These are phyloP conservation scores for Oryza coarctata DNA, from an alignment of 176 grass and related monocot genomes.

Conservation along the genomic window DNA sequence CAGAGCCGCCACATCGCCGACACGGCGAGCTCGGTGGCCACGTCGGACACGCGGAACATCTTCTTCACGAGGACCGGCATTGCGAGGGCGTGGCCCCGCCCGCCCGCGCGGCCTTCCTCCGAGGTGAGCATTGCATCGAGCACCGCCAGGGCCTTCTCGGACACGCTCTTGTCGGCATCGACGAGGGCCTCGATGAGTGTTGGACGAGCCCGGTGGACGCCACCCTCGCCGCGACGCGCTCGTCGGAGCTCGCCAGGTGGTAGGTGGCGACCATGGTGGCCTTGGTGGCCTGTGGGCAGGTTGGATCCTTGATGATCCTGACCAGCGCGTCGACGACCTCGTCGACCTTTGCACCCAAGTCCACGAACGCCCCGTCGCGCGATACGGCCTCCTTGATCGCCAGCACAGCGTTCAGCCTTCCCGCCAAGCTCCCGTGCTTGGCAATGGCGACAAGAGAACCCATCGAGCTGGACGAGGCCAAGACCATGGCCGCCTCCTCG, in stretches of 20 bases:
- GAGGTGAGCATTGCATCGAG: constrained; percentile 61
- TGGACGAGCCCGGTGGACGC: constrained; percentile 45
- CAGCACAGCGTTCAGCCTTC: constrained; percentile 64
- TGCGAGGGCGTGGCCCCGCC: constrained; percentile 54
- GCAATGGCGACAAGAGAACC: constrained; percentile 42
- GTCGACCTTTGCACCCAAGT: constrained; percentile 22
- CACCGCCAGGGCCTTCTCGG: constrained; percentile 79
- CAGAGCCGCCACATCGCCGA: constrained; percentile 71
- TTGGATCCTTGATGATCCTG: constrained; percentile 63
- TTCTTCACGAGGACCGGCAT: constrained; percentile 77
- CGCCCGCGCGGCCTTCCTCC: constrained; percentile 42
- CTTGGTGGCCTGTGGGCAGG: constrained; percentile 76
- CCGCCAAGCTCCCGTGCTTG: constrained; percentile 51
- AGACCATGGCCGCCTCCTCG: constrained; percentile 34
- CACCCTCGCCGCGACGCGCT: constrained; percentile 33
- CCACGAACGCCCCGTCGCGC: constrained; percentile 2
- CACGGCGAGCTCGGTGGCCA: constrained; percentile 72
- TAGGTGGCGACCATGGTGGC: constrained; percentile 58
- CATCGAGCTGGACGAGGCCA: constrained; percentile 41
- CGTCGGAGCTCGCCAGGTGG: constrained; percentile 45
- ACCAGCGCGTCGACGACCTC: constrained; percentile 57
- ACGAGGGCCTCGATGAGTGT: constrained; percentile 60
- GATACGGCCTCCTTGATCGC: constrained; percentile 57
- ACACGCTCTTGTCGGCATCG: constrained; percentile 70
- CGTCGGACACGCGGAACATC: constrained; percentile 84